A percentile compares a stretch with the other conserved stretches of the same genome.
phyloP scores from a whole-genome alignment of 192 early-diverging fungal genomes.

The Entomortierella lignicola region DNA sequence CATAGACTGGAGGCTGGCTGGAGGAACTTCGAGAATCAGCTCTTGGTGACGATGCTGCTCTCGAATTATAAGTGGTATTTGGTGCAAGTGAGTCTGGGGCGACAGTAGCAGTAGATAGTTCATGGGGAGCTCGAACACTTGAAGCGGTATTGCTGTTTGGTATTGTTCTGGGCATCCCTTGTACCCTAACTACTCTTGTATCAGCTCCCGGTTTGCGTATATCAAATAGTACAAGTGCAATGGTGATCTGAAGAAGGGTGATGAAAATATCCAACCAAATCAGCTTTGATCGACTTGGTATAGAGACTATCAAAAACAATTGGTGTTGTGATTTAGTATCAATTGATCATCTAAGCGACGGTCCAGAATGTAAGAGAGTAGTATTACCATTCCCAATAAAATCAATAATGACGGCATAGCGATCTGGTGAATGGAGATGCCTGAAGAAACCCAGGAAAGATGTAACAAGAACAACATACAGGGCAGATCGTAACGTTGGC shows the following conservation, averaged over 20 bases:
- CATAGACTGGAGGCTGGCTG: neutral
- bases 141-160: neutral
- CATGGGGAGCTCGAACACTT: neutral
- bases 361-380: neutral
- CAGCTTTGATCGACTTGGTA: conserved; percentile 31
- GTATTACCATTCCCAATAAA: conserved; percentile 46
- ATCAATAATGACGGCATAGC: conserved; percentile 38
- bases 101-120: neutral
- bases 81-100: neutral
- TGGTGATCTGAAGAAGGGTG: conserved; percentile 18
- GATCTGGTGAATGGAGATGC: conserved; percentile 24
- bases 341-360: neutral
- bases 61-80: neutral
- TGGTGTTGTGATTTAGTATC: neutral
- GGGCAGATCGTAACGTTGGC: conserved; percentile 27
- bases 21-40: neutral
- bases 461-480: conserved; percentile 20
- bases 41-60: neutral
- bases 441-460: conserved; percentile 20
- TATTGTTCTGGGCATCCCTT: neutral
- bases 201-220: conserved; percentile 7
- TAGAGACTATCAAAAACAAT: conserved; percentile 16
- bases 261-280: conserved; percentile 30
- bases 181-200: neutral
- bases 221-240: conserved; percentile 27